Evolutionary conservation across 495 filamentous ascomycete genomes (phyloP).

Genomic region (Tuber umbilicatum): DNA sequence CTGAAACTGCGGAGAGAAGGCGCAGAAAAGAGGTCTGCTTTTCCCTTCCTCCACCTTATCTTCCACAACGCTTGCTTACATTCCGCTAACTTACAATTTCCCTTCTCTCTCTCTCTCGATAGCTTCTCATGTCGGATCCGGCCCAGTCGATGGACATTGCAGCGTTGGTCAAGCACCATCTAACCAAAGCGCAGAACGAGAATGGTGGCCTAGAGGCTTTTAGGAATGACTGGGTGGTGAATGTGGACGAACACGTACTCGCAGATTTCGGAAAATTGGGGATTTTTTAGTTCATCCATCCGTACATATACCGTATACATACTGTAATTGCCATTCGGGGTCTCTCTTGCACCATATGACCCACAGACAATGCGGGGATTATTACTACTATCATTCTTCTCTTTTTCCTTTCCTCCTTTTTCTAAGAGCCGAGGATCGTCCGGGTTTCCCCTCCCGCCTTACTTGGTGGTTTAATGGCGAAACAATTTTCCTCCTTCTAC

Average conservation of each 20-base stretch:
- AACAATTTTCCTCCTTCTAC: not conserved
- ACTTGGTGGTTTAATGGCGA: not conserved
- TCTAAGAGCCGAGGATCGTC: not conserved
- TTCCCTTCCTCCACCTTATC: not conserved
- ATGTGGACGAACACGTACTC: slow-evolving; percentile 79
- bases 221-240: slow-evolving; percentile 69
- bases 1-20: slow-evolving; percentile 60
- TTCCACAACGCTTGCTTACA: not conserved
- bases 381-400: slow-evolving; percentile 1
- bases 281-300: slow-evolving; percentile 19
- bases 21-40: slow-evolving; percentile 42
- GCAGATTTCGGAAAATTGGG: slow-evolving; percentile 57
- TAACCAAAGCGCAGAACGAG: slow-evolving; percentile 59
- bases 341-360: not conserved
- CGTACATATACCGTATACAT: not conserved
- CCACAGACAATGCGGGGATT: not conserved
- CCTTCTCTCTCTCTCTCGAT: slow-evolving; percentile 16
- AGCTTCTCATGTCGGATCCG: slow-evolving; percentile 58
- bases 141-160: slow-evolving; percentile 65
- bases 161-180: slow-evolving; percentile 60
- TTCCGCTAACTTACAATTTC: not conserved
- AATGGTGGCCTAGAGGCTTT: slow-evolving; percentile 69
- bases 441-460: not conserved
- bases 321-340: not conserved
- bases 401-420: not conserved